Evolutionary conservation across 2,329 filamentous ascomycete genomes (phyloP), one percentile per base, ranked within the genome.

Genomic region (Capronia coronata): DNA sequence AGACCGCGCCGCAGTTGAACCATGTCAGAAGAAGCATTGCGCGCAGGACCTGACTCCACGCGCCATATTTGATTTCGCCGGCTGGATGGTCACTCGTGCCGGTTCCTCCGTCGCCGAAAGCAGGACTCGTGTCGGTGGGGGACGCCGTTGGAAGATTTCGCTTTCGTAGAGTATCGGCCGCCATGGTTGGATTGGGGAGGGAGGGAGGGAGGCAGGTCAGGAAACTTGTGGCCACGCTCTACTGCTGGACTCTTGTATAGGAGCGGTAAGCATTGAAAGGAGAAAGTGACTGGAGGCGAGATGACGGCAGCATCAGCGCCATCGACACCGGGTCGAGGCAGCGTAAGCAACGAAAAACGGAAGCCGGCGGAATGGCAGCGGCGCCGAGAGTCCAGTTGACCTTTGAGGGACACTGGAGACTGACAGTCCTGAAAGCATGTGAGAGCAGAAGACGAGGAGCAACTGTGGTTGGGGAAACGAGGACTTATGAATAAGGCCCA

Each of bases 21-120:
- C 71, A 75, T 18, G 67, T 65, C 29, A 67, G 57, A 19, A 75
- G 64, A 9, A 69, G 46, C n/a, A 74, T 52, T 27, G 70, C 69
- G 25, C 73, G 71, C 21, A 74, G 38, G 14, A 73, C 48, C 52
- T 75, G 73, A 62, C 69, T 68, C 10, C 65, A 59, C 37, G 68
- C 58, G 19, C 70, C 71, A 67, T 75, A 69, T 57, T 74, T 73
- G 48, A 71, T 46, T 58, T 62, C 52, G 32, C 58, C 56, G 37
- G 53, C 47, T 7, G 59, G 57, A 42, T 62, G 41, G 18, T 41
- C 39, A 29, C 32, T 51, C 9, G 55, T 23, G 14, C 47, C 43
- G n/a, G 19, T 14, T 27, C 35, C 30, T 22, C 58, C 51, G 42
- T 58, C 51, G 39, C 9, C 39, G 19, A 14, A 21, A 18, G 16